Percentiles rank a stretch among this genome's conserved stretches.
These are phyloP conservation scores for Orbilia ellipsospora DNA, from an alignment of 2,329 filamentous ascomycete genomes.

Conservation along the genomic window DNA sequence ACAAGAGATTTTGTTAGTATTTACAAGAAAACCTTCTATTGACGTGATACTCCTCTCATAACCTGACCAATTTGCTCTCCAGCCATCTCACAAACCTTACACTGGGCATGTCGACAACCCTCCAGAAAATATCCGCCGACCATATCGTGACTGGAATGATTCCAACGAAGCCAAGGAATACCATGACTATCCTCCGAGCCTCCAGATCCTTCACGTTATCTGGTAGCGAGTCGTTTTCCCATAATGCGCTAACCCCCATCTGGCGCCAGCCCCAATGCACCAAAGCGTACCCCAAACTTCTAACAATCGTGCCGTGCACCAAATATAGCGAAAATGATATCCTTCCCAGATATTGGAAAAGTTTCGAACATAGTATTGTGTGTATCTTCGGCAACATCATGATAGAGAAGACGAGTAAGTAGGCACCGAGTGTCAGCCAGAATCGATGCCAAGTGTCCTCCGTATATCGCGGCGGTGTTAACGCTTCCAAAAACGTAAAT, in stretches of 20 bases:
- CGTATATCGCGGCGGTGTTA: slow-evolving; percentile 8
- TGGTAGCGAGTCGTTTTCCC: slow-evolving; percentile 3
- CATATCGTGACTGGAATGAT: slow-evolving; percentile 63
- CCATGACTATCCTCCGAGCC: slow-evolving; percentile 7
- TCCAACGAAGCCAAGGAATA: slow-evolving; percentile 7
- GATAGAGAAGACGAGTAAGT: slow-evolving; percentile 21
- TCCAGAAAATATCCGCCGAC: slow-evolving; percentile 71
- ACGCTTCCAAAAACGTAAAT: slow-evolving; percentile 10
- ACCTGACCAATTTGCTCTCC: slow-evolving; percentile 60
- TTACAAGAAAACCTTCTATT: too few relatives aligned
- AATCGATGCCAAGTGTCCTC: slow-evolving; percentile 4
- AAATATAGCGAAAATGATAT: slow-evolving; percentile 74
- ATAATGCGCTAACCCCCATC: slow-evolving; percentile 10
- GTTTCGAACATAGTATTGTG: slow-evolving; percentile 56
- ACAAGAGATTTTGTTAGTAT: too few relatives aligned
- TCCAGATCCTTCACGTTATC: slow-evolving; percentile 11
- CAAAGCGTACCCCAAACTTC: slow-evolving; percentile 71
- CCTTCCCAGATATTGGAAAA: slow-evolving; percentile 72
- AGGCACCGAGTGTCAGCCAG: slow-evolving; percentile 20
- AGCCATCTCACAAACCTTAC: slow-evolving; percentile 67
- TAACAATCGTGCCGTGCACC: slow-evolving; percentile 72
- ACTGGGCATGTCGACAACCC: slow-evolving; percentile 67
- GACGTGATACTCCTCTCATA: not conserved
- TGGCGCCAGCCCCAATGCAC: slow-evolving; percentile 23
- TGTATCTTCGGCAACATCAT: slow-evolving; percentile 26